phyloP scores from a whole-genome alignment of 208 protist species.

The Eutreptiella sp. region DNA sequence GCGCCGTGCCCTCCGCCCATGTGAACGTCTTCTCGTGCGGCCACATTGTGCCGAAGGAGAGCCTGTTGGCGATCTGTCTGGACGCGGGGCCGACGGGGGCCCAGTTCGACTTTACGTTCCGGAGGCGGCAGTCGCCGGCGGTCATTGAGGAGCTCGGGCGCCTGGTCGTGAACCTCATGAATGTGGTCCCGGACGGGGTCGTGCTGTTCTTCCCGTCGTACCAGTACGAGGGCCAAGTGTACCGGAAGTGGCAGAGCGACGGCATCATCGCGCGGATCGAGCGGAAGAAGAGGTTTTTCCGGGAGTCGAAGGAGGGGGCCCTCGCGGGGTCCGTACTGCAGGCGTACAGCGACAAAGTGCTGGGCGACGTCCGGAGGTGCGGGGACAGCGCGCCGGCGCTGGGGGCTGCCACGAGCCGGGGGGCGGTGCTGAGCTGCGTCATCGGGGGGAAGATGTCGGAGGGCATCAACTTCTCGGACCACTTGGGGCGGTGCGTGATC shows the following conservation, averaged over 20 bases:
- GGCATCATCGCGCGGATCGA: slow-evolving; percentile 58
- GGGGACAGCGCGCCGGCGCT: background rate
- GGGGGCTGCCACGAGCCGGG: slow-evolving; percentile 31
- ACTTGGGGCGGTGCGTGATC: slow-evolving; percentile 80
- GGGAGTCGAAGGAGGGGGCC: slow-evolving; percentile 46
- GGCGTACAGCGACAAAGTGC: slow-evolving; percentile 33
- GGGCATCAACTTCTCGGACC: slow-evolving; percentile 96
- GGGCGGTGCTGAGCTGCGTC: slow-evolving; percentile 83
- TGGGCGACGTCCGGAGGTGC: slow-evolving; percentile 17
- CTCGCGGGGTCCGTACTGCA: slow-evolving; percentile 28
- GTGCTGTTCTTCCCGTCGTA: slow-evolving; percentile 91
- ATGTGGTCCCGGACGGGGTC: slow-evolving; percentile 76
- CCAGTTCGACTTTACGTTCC: slow-evolving; percentile 42
- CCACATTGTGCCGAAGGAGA: slow-evolving; percentile 71
- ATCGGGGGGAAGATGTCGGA: slow-evolving; percentile 94
- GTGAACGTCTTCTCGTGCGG: slow-evolving; percentile 37
- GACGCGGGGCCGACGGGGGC: slow-evolving; percentile 40
- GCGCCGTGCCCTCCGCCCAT: background rate
- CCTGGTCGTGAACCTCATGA: slow-evolving; percentile 71
- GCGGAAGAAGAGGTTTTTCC: slow-evolving; percentile 67
- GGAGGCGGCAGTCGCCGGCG: slow-evolving; percentile 27
- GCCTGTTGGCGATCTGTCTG: slow-evolving; percentile 58
- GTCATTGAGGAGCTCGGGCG: slow-evolving; percentile 47
- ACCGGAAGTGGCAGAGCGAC: slow-evolving; percentile 31
- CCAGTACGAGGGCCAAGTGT: slow-evolving; percentile 58